These are phyloP conservation scores for Westerdykella sp. DNA, from an alignment of 2,329 filamentous ascomycete genomes.

Conservation along the genomic window DNA sequence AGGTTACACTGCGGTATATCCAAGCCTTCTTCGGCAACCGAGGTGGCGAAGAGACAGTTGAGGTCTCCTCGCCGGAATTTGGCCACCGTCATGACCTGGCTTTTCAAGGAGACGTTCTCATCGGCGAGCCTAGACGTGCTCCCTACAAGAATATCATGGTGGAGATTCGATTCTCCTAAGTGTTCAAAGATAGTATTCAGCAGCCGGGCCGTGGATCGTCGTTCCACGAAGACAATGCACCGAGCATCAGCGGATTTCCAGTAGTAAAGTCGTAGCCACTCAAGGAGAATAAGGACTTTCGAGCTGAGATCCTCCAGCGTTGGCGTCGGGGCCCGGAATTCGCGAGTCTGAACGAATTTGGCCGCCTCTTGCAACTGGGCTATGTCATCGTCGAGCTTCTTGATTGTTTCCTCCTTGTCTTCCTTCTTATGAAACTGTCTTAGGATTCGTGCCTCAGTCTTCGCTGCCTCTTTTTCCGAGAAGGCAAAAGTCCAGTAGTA, in stretches of 20 bases:
- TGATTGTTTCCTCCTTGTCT: conserved; percentile 15
- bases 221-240: conserved; percentile 84
- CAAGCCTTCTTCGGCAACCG: conserved; percentile 60
- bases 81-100: conserved; percentile 68
- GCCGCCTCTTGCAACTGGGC: conserved; percentile 54
- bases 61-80: conserved; percentile 55
- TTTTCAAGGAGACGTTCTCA: conserved; percentile 60
- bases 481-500: conserved; percentile 69
- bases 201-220: conserved; percentile 69
- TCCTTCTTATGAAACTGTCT: conserved; percentile 27
- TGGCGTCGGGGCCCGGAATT: conserved; percentile 39
- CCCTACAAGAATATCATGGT: conserved; percentile 59
- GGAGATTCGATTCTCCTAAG: conserved; percentile 44
- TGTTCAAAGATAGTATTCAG: conserved; percentile 61
- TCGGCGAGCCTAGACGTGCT: conserved; percentile 49
- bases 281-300: conserved; percentile 62
- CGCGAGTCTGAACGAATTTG: conserved; percentile 49
- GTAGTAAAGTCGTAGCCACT: conserved; percentile 60
- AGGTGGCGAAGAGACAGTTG: conserved; percentile 59
- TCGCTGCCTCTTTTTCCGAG: conserved; percentile 55
- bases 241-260: conserved; percentile 51
- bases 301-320: conserved; percentile 53
- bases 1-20: conserved; percentile 62
- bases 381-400: conserved; percentile 49
- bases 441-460: conserved; percentile 54